Conservation (phyloP, 2,329 filamentous ascomycete species). For the Hirsutella thompsonii region DNA sequence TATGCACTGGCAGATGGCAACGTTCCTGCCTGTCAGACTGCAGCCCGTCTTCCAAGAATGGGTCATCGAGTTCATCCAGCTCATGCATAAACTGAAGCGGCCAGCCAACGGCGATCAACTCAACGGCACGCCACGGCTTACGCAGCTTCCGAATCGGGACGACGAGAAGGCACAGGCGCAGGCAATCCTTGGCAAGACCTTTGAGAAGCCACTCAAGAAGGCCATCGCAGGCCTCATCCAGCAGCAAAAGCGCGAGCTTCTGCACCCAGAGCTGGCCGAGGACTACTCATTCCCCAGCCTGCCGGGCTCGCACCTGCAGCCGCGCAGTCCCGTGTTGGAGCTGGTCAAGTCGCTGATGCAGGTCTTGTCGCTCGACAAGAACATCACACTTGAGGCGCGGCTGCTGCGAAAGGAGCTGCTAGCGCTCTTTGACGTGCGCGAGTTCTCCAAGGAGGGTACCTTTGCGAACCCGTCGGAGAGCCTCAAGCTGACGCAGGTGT, state of each 20-base stretch:
- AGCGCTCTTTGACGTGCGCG: constrained; percentile 81
- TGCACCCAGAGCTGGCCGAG: constrained; percentile 74
- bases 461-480: constrained; percentile 77
- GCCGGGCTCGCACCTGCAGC: constrained; percentile 50
- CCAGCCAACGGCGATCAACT: constrained; percentile 36
- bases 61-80: constrained; percentile 86
- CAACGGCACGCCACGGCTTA: constrained; percentile 41
- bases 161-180: constrained; percentile 47
- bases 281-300: constrained; percentile 81
- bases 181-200: constrained; percentile 64
- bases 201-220: constrained; percentile 83
- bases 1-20: constrained; percentile 97
- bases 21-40: constrained; percentile 69
- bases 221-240: constrained; percentile 72
- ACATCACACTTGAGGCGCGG: constrained; percentile 77
- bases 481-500: constrained; percentile 61
- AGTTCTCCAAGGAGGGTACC: constrained; percentile 79
- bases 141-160: constrained; percentile 36
- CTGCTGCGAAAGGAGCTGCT: constrained; percentile 82
- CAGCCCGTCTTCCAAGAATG: constrained; percentile 83
- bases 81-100: constrained; percentile 82
- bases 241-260: constrained; percentile 75
- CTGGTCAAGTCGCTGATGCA: constrained; percentile 91
- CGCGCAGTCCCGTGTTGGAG: constrained; percentile 65
- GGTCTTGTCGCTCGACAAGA: constrained; percentile 79